Evolutionary conservation across 441 rosid genomes (phyloP).

Genomic region (Theobroma grandiflorum): DNA sequence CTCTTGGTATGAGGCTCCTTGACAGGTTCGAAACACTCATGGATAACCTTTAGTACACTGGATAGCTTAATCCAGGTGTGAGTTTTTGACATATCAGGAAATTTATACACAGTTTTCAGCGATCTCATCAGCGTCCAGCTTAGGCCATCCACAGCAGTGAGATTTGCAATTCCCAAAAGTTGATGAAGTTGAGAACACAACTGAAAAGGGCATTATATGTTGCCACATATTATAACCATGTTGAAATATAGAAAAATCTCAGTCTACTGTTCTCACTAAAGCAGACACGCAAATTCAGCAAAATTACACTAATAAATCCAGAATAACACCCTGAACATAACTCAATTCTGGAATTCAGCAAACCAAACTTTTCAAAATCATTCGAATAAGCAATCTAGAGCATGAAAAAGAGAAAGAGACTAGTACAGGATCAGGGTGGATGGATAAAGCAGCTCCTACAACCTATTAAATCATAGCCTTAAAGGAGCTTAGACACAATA

Average conservation of each 20-base stretch:
- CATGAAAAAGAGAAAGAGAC: conserved; percentile 20
- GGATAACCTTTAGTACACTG: conserved; percentile 43
- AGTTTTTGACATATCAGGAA: conserved; percentile 34
- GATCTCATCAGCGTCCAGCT: conserved; percentile 53
- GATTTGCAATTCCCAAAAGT: conserved; percentile 48
- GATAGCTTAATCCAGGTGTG: conserved; percentile 39
- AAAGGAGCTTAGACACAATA: neutral
- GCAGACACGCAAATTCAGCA: conserved; percentile 10
- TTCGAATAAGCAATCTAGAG: conserved; percentile 12
- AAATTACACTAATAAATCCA: neutral
- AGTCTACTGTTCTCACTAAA: conserved; percentile 11
- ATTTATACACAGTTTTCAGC: conserved; percentile 31
- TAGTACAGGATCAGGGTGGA: neutral
- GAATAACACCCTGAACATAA: neutral
- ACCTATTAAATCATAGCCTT: conserved; percentile 21
- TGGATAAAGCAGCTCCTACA: neutral
- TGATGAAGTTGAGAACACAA: conserved; percentile 45
- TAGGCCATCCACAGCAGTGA: conserved; percentile 47
- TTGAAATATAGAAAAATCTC: conserved; percentile 9
- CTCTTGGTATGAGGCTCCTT: conserved; percentile 51
- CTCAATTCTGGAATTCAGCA: neutral
- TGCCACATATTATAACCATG: conserved; percentile 11
- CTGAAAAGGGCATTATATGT: conserved; percentile 34
- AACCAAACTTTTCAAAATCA: conserved; percentile 12
- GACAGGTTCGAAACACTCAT: conserved; percentile 51